These are phyloP conservation scores for Alternaria viburni DNA, from an alignment of 2,329 filamentous ascomycete species.

Conservation along the genomic window DNA sequence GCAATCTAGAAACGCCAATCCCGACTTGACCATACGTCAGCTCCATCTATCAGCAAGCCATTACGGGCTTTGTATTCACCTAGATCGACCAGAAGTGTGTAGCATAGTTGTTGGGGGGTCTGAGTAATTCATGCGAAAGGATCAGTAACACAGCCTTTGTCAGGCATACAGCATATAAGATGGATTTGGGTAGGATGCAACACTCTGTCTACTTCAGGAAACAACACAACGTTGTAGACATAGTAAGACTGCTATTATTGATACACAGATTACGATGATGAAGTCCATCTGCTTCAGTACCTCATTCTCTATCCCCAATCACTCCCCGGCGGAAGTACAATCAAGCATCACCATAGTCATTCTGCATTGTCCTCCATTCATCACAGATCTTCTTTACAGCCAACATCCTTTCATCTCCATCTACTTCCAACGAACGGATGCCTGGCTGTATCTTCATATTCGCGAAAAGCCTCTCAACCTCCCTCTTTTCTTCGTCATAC, in stretches of 20 bases:
- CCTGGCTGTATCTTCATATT: fast-evolving
- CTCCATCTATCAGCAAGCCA: not conserved
- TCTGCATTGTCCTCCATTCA: not conserved
- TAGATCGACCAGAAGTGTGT: not conserved
- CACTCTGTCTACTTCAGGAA: not conserved
- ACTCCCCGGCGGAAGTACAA: not conserved
- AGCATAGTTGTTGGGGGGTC: not conserved
- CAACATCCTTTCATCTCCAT: not conserved
- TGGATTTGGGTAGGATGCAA: not conserved
- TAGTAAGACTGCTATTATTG: not conserved
- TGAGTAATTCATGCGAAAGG: not conserved
- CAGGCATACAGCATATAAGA: not conserved
- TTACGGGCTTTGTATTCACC: not conserved
- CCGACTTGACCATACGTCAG: not conserved
- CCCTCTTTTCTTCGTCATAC: not conserved
- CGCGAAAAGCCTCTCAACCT: not conserved
- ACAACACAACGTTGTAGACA: not conserved
- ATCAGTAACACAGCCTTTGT: not conserved
- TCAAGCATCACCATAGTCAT: not conserved
- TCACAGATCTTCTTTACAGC: not conserved
- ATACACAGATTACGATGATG: not conserved
- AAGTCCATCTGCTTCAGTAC: not conserved
- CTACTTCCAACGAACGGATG: not conserved
- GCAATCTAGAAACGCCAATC: not conserved
- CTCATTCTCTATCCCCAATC: not conserved